phyloP scores from a whole-genome alignment of 768 basidiomycete species.

The Multifurca ochricompacta region DNA sequence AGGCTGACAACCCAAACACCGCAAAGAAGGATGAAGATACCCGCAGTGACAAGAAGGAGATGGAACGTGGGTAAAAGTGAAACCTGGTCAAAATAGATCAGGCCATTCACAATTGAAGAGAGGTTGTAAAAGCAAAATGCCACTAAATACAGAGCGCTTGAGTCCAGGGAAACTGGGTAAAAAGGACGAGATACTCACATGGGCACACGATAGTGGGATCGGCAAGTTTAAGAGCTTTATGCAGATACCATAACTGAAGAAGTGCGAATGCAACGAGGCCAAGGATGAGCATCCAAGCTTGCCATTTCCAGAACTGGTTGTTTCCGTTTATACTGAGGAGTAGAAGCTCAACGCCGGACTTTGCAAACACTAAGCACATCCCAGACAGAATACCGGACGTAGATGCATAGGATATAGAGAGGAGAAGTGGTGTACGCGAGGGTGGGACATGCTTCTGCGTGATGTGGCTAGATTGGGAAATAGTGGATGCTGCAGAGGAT shows the following conservation, averaged over 20 bases:
- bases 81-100: constrained; percentile 87
- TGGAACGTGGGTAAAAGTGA: constrained; percentile 59
- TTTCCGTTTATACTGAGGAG: constrained; percentile 66
- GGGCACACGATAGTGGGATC: constrained; percentile 85
- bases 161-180: not conserved
- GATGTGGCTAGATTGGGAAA: constrained; percentile 15
- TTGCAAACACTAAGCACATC: constrained; percentile 89
- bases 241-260: constrained; percentile 78
- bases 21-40: constrained; percentile 68
- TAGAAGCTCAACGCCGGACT: constrained; percentile 85
- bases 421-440: constrained; percentile 46
- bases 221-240: constrained; percentile 70
- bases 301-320: constrained; percentile 80
- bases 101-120: constrained; percentile 82
- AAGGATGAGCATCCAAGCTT: constrained; percentile 72
- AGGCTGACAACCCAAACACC: constrained; percentile 91
- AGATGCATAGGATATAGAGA: constrained; percentile 82
- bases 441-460: constrained; percentile 22
- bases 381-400: constrained; percentile 84
- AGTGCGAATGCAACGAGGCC: constrained; percentile 69
- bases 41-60: constrained; percentile 66
- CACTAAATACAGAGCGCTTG: constrained; percentile 34
- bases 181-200: constrained; percentile 36
- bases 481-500: constrained; percentile 23
- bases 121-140: constrained; percentile 96